These are phyloP conservation scores for Rhododendron simsii DNA, from an alignment of 148 eudicot genomes.

Conservation along the genomic window DNA sequence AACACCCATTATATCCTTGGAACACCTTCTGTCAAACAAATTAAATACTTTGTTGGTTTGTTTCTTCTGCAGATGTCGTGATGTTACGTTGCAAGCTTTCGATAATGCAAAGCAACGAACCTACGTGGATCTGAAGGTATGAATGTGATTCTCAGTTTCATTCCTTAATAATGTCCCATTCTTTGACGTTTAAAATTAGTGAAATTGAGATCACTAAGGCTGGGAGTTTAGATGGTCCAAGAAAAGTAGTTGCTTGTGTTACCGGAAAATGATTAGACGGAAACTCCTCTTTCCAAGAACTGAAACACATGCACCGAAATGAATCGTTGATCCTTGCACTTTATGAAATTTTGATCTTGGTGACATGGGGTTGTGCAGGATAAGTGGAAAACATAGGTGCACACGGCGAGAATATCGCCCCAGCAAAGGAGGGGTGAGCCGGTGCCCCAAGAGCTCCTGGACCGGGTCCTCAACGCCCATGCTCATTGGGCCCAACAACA, in stretches of 20 bases:
- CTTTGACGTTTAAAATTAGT: background rate
- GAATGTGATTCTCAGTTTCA: background rate
- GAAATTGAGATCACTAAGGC: background rate
- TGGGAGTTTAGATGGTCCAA: background rate
- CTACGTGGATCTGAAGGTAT: conserved; percentile 93
- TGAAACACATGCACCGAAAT: background rate
- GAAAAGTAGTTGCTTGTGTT: conserved; percentile 3
- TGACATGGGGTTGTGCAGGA: conserved; percentile 37
- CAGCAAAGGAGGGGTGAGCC: conserved; percentile 98
- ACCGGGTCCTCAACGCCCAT: conserved; percentile 77
- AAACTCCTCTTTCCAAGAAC: background rate
- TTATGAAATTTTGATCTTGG: background rate
- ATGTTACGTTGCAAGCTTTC: conserved; percentile 82
- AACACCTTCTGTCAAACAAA: background rate
- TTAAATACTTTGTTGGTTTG: background rate
- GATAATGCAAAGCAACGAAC: conserved; percentile 91
- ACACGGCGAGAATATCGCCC: conserved; percentile 90
- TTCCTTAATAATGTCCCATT: background rate
- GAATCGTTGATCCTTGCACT: background rate
- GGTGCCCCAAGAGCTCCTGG: conserved; percentile 86
- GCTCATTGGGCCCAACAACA: conserved; percentile 83
- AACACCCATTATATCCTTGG: background rate
- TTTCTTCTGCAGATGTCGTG: conserved; percentile 73
- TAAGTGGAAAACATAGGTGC: conserved; percentile 97
- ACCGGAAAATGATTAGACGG: conserved; percentile 2